Conservation (phyloP, 371 early-diverging fungal species). For the Smittium mucronatum region DNA sequence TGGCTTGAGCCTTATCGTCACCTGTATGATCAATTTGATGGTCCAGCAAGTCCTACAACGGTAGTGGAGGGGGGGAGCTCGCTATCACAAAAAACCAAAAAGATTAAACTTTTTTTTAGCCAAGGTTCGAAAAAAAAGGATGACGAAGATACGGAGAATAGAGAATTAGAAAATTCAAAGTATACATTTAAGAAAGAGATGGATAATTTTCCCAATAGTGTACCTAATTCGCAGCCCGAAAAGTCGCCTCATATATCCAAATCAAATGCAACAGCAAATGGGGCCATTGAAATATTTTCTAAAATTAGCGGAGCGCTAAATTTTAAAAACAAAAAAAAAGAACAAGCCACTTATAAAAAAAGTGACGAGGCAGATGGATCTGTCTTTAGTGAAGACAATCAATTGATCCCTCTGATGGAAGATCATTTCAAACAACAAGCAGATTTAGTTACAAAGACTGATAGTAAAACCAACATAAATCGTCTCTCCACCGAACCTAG, state of each 20-base stretch:
- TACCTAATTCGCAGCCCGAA: neutral
- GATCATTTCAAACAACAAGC: neutral
- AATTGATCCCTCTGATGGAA: neutral
- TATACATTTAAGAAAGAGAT: neutral
- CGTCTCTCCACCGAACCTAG: neutral
- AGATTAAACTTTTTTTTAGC: neutral
- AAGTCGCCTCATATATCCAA: neutral
- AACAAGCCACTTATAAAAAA: neutral
- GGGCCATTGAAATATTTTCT: neutral
- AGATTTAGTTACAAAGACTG: neutral
- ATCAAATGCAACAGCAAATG: neutral
- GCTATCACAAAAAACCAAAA: neutral
- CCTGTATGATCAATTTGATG: slow-evolving; percentile 29
- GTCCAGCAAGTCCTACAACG: neutral
- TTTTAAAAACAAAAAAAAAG: neutral
- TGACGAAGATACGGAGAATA: neutral
- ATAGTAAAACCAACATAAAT: neutral
- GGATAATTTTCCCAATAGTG: neutral
- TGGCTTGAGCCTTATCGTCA: slow-evolving; percentile 43
- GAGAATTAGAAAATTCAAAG: neutral
- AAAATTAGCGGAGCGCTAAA: neutral
- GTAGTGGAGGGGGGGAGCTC: neutral
- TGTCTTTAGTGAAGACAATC: neutral
- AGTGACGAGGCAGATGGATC: neutral
- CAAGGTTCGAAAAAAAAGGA: neutral